A percentile compares a stretch with the other conserved stretches of the same genome.
Conservation (phyloP, 768 basidiomycete genomes). For the Mycena albidolilacea region DNA sequence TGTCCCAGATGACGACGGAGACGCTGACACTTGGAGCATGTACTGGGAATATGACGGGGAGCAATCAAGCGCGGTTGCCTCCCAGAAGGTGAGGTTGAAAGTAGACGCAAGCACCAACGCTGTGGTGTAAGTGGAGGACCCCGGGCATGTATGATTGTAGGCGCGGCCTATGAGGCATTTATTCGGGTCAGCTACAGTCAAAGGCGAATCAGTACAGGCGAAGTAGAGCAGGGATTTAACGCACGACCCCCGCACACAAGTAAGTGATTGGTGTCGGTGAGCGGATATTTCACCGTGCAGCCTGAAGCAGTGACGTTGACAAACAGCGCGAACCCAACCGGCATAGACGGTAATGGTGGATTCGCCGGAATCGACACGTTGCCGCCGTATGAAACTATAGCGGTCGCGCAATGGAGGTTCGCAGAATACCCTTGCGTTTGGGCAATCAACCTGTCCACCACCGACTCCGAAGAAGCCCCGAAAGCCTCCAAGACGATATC, state of each 20-base stretch:
- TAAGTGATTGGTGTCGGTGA: slow-evolving; percentile 16
- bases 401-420: slow-evolving; percentile 11
- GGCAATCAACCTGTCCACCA: neutral
- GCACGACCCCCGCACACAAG: neutral
- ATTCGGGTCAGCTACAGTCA: neutral
- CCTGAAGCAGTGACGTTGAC: slow-evolving; percentile 18
- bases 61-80: slow-evolving; percentile 11
- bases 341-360: neutral
- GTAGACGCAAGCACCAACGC: neutral
- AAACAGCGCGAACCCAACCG: neutral
- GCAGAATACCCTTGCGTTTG: slow-evolving; percentile 28
- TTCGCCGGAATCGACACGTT: slow-evolving; percentile 10
- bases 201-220: neutral
- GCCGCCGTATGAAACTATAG: slow-evolving; percentile 15
- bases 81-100: neutral
- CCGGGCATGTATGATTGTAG: slow-evolving; percentile 33
- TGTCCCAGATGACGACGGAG: neutral
- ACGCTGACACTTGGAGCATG: slow-evolving; percentile 3
- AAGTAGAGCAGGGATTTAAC: neutral
- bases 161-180: slow-evolving; percentile 21
- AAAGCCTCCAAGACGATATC: slow-evolving; percentile 27
- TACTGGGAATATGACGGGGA: slow-evolving; percentile 20
- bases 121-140: slow-evolving; percentile 9
- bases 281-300: slow-evolving; percentile 12
- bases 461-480: neutral